phyloP scores from a whole-genome alignment of 176 grass and related monocot species.

The Typha latifolia region DNA sequence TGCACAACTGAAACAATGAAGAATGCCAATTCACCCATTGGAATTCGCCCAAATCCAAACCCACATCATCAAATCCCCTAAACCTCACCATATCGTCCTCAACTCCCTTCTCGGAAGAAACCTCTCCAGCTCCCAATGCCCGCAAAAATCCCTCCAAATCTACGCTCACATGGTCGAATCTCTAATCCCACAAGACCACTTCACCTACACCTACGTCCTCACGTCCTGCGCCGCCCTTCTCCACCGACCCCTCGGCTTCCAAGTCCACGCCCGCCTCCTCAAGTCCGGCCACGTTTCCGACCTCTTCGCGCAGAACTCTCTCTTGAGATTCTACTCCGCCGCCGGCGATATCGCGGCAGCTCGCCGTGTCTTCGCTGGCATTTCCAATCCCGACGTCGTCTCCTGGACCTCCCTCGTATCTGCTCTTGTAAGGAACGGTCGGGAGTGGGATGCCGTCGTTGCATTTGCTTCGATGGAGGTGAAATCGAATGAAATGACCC shows the following conservation, averaged over 20 bases:
- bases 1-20: too few relatives aligned
- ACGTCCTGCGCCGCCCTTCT: slow-evolving; percentile 20
- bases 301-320: slow-evolving; percentile 30
- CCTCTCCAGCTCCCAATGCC: not conserved
- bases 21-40: not conserved
- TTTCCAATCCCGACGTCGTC: slow-evolving; percentile 25
- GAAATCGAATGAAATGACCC: slow-evolving; percentile 34
- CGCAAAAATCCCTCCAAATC: not conserved
- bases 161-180: not conserved
- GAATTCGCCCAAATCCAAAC: not conserved
- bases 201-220: slow-evolving; percentile 27
- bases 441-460: slow-evolving; percentile 31
- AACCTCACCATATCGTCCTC: not conserved
- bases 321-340: slow-evolving; percentile 34
- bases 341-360: slow-evolving; percentile 6
- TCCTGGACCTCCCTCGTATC: slow-evolving; percentile 44
- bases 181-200: not conserved
- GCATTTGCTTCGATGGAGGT: slow-evolving; percentile 37
- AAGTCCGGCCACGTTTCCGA: slow-evolving; percentile 38
- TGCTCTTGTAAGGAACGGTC: slow-evolving; percentile 32
- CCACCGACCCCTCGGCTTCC: slow-evolving; percentile 19
- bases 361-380: slow-evolving; percentile 12
- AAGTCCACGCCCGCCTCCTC: slow-evolving; percentile 39
- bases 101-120: not conserved
- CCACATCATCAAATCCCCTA: not conserved